phyloP scores from a whole-genome alignment of 768 basidiomycete genomes.

The Auricularia sp. region DNA sequence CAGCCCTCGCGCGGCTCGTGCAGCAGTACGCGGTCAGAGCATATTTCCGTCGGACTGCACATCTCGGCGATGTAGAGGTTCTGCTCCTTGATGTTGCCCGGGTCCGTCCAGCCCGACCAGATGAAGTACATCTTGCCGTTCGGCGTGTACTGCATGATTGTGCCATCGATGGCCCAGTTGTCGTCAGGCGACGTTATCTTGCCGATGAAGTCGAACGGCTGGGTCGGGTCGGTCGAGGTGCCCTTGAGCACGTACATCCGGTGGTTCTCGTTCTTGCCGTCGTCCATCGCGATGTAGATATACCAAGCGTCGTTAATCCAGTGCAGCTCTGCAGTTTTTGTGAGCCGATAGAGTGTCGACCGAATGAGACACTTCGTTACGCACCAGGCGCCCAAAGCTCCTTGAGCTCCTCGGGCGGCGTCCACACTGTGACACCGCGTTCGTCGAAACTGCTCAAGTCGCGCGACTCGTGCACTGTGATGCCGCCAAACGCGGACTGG shows the following conservation, averaged over 20 bases:
- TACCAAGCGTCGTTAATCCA: not conserved
- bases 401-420: not conserved
- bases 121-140: constrained; percentile 2
- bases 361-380: not conserved
- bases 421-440: not conserved
- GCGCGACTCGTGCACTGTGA: not conserved
- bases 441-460: not conserved
- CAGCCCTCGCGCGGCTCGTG: not conserved
- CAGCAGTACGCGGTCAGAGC: constrained; percentile 2
- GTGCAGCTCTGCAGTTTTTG: not conserved
- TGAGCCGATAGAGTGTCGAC: not conserved
- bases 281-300: not conserved
- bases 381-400: not conserved
- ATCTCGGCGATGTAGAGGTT: constrained; percentile 1
- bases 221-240: not conserved
- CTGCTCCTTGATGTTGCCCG: not conserved
- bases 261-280: not conserved
- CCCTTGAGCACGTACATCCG: constrained; percentile 1
- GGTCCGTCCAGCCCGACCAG: not conserved
- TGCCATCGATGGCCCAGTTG: constrained; percentile 1
- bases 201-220: not conserved
- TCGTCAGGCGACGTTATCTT: not conserved
- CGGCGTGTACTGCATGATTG: not conserved
- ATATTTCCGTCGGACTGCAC: not conserved
- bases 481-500: not conserved